Conservation (phyloP, 2,329 filamentous ascomycete species). For the Pseudodiploospora longispora region DNA sequence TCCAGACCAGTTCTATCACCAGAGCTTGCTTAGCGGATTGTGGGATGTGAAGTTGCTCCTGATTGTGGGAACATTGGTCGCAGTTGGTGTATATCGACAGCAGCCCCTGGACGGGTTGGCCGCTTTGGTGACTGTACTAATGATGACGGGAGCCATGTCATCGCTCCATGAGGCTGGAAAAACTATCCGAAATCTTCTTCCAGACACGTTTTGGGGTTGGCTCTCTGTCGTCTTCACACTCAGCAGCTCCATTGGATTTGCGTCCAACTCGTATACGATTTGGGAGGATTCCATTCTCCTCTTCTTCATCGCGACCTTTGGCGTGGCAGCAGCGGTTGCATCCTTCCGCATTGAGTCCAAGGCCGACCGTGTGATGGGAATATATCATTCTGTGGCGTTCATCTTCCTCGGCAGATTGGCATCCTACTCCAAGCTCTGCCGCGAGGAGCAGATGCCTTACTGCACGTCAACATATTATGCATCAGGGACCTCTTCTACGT, state of each 20-base stretch:
- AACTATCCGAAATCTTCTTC: slow-evolving; percentile 47
- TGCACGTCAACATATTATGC: slow-evolving; percentile 95
- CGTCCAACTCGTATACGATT: slow-evolving; percentile 96
- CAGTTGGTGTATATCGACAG: slow-evolving; percentile 22
- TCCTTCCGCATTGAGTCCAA: slow-evolving; percentile 64
- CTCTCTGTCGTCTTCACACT: slow-evolving; percentile 71
- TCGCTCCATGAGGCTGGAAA: slow-evolving; percentile 36
- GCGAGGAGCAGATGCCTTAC: slow-evolving; percentile 97
- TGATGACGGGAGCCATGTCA: slow-evolving; percentile 34
- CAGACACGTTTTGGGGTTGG: slow-evolving; percentile 82
- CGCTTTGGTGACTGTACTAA: slow-evolving; percentile 28
- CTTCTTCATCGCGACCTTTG: slow-evolving; percentile 86
- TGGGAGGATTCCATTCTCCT: slow-evolving; percentile 95
- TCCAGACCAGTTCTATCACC: slow-evolving; percentile 27
- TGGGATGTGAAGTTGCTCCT: slow-evolving; percentile 27
- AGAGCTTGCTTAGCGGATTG: slow-evolving; percentile 26
- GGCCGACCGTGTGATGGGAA: slow-evolving; percentile 63
- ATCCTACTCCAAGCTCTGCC: slow-evolving; percentile 84
- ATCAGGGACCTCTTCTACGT: slow-evolving; percentile 84
- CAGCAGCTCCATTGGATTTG: slow-evolving; percentile 88
- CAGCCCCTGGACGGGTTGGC: slow-evolving; percentile 27
- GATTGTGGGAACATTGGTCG: slow-evolving; percentile 19
- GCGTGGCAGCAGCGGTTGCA: slow-evolving; percentile 62
- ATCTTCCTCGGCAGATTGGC: slow-evolving; percentile 69
- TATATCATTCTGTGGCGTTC: slow-evolving; percentile 81